Conservation (phyloP, 2,329 filamentous ascomycete species). For the Botrytis pseudocinerea region DNA sequence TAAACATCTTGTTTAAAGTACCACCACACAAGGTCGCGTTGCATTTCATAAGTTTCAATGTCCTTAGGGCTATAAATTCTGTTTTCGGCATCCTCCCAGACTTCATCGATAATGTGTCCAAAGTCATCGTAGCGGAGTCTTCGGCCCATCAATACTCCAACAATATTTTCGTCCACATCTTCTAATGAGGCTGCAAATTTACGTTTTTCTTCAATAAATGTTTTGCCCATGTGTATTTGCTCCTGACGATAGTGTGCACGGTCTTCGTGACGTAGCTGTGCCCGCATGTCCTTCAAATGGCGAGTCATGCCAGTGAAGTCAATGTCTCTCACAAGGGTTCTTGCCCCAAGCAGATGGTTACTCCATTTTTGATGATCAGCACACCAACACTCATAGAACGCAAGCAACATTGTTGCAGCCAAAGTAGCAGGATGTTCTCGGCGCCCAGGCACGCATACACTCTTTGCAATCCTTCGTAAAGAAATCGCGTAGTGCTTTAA, state of each 20-base stretch:
- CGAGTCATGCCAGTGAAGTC: conserved; percentile 73
- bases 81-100: conserved; percentile 20
- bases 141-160: conserved; percentile 59
- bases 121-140: conserved; percentile 59
- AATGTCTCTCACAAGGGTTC: conserved; percentile 79
- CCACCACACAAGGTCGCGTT: conserved; percentile 93
- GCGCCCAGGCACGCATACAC: conserved; percentile 67
- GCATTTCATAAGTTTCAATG: conserved; percentile 74
- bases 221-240: conserved; percentile 16
- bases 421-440: conserved; percentile 77
- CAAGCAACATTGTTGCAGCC: conserved; percentile 83
- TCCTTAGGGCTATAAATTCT: conserved; percentile 51
- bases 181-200: conserved; percentile 38
- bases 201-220: conserved; percentile 27
- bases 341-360: conserved; percentile 82
- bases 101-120: conserved; percentile 47
- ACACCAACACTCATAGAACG: conserved; percentile 91
- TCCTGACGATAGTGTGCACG: conserved; percentile 22
- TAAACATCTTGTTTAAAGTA: conserved; percentile 93
- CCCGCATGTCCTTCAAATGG: conserved; percentile 64
- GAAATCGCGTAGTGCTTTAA: conserved; percentile 91
- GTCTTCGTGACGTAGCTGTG: conserved; percentile 40
- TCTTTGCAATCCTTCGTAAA: conserved; percentile 73
- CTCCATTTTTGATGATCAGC: conserved; percentile 97
- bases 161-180: conserved; percentile 56